These are phyloP conservation scores for Arthrinium phaeospermum DNA, from an alignment of 2,329 filamentous ascomycete genomes.

Conservation along the genomic window DNA sequence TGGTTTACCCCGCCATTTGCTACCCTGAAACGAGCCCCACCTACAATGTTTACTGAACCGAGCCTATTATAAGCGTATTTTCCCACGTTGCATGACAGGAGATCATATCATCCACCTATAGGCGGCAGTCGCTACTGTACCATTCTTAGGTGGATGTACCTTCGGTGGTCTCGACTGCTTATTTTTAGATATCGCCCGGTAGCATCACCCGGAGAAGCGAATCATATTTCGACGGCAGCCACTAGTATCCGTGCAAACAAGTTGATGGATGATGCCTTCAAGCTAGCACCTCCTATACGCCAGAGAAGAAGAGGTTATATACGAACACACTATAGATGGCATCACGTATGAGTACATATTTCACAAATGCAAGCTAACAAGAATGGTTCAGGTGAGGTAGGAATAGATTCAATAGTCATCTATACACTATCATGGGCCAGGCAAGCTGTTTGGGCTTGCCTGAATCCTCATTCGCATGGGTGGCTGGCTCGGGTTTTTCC, in stretches of 20 bases:
- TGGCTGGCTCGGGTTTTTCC: slow-evolving; percentile 25
- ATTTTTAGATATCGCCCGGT: neutral
- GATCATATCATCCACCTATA: neutral
- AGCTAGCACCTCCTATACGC: neutral
- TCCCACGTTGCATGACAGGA: neutral
- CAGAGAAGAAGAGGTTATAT: no score
- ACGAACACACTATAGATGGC: slow-evolving; percentile 13
- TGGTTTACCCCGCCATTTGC: slow-evolving; percentile 11
- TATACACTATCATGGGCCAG: slow-evolving; percentile 44
- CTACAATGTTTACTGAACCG: neutral
- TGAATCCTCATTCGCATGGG: slow-evolving; percentile 36
- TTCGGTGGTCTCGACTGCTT: neutral
- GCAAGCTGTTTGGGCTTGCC: slow-evolving; percentile 29
- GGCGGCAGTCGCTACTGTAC: neutral
- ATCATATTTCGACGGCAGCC: neutral
- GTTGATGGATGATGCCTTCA: neutral
- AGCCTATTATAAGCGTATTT: neutral
- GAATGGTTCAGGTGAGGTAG: neutral
- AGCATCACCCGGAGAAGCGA: neutral
- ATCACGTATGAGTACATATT: slow-evolving; percentile 24
- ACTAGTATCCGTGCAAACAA: neutral
- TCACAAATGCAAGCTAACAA: neutral
- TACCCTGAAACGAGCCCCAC: slow-evolving; percentile 12
- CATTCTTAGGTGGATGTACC: neutral
- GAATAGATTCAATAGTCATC: slow-evolving; percentile 60